Evolutionary conservation across 2,329 filamentous ascomycete species (phyloP).

Genomic region (Thielaviopsis euricoi): DNA sequence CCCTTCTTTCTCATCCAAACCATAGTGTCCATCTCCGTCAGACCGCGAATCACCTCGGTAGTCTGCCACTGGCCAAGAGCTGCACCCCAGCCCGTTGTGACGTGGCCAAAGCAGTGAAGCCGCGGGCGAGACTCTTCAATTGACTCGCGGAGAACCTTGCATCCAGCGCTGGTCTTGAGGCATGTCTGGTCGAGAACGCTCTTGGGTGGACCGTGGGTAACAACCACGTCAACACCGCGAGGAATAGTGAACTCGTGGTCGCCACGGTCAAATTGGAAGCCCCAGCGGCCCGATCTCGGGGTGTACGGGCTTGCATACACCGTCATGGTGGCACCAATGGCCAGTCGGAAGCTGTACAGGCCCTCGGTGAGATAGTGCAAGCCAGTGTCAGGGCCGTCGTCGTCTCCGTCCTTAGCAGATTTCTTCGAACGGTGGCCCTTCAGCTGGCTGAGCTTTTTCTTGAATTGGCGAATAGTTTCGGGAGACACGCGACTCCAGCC

Average conservation of each 20-base stretch:
- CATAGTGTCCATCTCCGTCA: neutral
- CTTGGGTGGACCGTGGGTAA: constrained; percentile 22
- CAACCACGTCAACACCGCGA: constrained; percentile 17
- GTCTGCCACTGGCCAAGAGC: neutral
- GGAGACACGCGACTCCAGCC: neutral
- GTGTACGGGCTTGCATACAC: constrained; percentile 31
- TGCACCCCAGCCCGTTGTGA: constrained; percentile 21
- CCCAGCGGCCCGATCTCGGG: constrained; percentile 23
- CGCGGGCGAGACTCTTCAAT: constrained; percentile 17
- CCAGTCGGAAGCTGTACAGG: constrained; percentile 21
- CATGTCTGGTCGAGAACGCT: constrained; percentile 24
- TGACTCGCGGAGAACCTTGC: constrained; percentile 18
- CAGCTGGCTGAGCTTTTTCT: constrained; percentile 15
- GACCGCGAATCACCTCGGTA: neutral
- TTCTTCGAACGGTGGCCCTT: neutral
- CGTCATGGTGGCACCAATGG: constrained; percentile 24
- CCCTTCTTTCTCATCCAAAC: constrained; percentile 14
- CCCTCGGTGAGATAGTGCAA: constrained; percentile 29
- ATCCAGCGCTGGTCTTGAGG: constrained; percentile 14
- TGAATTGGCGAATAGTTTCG: constrained; percentile 17
- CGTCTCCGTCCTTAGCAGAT: neutral
- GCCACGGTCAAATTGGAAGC: constrained; percentile 25
- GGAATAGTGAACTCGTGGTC: constrained; percentile 17
- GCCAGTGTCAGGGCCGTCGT: constrained; percentile 12
- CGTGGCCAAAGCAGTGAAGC: constrained; percentile 24